phyloP scores from a whole-genome alignment of 345 rosid genomes.

The Eucalyptus sideroxylon region DNA sequence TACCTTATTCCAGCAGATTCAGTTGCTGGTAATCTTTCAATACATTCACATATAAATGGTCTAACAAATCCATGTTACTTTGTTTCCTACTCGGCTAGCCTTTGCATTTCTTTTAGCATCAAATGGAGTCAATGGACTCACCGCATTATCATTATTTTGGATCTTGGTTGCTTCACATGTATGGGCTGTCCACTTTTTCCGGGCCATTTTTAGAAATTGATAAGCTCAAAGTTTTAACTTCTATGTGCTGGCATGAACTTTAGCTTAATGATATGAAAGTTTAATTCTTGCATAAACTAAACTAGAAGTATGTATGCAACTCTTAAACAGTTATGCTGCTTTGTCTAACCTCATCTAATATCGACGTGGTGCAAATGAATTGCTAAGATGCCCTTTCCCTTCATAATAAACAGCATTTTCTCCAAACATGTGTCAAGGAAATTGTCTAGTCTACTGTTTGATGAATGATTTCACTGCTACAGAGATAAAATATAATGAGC shows the following conservation, averaged over 20 bases:
- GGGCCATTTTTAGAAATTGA: neutral
- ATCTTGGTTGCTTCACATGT: neutral
- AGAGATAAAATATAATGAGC: neutral
- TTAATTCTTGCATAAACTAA: neutral
- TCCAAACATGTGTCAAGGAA: neutral
- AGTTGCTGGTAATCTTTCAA: conserved; percentile 44
- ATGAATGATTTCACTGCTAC: neutral
- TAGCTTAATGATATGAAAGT: neutral
- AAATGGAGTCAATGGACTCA: neutral
- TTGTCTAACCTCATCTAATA: neutral
- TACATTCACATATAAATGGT: neutral
- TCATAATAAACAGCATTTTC: neutral
- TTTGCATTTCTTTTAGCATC: neutral
- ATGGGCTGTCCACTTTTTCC: neutral
- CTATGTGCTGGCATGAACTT: neutral
- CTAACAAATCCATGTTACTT: neutral
- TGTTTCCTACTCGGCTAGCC: neutral
- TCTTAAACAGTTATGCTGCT: neutral
- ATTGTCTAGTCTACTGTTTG: neutral
- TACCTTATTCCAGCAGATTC: conserved; percentile 55
- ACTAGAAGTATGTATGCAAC: neutral
- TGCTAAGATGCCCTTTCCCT: neutral
- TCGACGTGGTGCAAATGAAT: neutral
- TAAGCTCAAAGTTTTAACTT: neutral
- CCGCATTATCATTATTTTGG: neutral